phyloP scores from a whole-genome alignment of 2,329 filamentous ascomycete genomes.

The Colletotrichum tamarilloi region DNA sequence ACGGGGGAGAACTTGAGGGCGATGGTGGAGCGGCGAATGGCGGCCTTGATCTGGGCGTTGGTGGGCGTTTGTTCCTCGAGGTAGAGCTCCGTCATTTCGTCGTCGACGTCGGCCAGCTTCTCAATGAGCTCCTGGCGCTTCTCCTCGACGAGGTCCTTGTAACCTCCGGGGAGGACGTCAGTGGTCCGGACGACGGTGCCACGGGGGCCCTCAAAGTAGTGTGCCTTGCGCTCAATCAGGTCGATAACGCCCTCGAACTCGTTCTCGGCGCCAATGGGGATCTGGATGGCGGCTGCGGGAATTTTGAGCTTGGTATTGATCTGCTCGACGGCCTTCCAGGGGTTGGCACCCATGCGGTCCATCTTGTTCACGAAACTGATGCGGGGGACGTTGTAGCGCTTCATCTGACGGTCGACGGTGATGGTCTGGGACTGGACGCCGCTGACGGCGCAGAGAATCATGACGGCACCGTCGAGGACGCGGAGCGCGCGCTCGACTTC shows the following conservation, averaged over 20 bases:
- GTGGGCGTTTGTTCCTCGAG: constrained; percentile 87
- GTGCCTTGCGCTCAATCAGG: constrained; percentile 88
- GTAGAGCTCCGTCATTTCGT: constrained; percentile 96
- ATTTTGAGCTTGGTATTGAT: constrained; percentile 97
- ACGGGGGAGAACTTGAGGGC: constrained; percentile 91
- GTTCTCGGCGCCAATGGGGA: constrained; percentile 93
- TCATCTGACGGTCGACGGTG: constrained; percentile 98
- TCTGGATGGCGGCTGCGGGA: constrained; percentile 90
- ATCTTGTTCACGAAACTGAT: constrained; percentile 99
- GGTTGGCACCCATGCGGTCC: constrained; percentile 98
- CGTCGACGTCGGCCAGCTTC: constrained; percentile 95
- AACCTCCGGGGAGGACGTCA: constrained; percentile 85
- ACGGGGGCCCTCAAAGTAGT: constrained; percentile 89
- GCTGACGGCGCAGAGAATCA: constrained; percentile 98
- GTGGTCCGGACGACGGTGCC: constrained; percentile 82
- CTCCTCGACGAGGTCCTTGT: constrained; percentile 81
- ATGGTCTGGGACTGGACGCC: constrained; percentile 98
- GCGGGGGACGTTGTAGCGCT: constrained; percentile 94
- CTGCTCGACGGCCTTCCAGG: constrained; percentile 96
- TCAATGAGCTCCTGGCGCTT: constrained; percentile 90
- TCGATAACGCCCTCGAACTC: constrained; percentile 94
- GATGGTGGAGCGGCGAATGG: constrained; percentile 92
- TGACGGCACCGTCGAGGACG: constrained; percentile 95
- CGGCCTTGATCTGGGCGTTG: constrained; percentile 86
- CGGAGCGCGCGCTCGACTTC: constrained; percentile 96